Conservation (phyloP, 2,329 filamentous ascomycete genomes). For the Elsinoe batatas region DNA sequence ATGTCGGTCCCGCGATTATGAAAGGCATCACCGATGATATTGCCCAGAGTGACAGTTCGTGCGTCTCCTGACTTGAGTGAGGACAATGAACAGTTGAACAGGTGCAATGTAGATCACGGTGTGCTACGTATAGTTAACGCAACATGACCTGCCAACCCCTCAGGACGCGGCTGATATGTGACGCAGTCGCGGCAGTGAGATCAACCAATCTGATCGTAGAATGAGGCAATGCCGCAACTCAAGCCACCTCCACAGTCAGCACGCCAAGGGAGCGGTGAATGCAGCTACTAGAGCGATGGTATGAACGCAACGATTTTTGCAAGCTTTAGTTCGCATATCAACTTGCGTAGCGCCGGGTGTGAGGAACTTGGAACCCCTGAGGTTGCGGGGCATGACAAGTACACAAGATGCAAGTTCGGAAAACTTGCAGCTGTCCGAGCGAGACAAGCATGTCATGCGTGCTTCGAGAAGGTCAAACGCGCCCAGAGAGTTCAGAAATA, state of each 20-base stretch:
- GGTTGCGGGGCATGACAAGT: not conserved
- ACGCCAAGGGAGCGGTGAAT: too few relatives aligned
- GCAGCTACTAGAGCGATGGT: too few relatives aligned
- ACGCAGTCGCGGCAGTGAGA: not conserved
- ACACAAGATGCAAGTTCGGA: not conserved
- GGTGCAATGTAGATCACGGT: too few relatives aligned
- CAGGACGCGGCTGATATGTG: constrained; percentile 2
- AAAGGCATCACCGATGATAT: too few relatives aligned
- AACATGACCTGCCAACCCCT: not conserved
- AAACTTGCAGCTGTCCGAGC: not conserved
- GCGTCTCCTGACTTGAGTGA: too few relatives aligned
- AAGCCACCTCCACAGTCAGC: not conserved
- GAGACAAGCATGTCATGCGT: not conserved
- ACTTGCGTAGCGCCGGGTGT: not conserved
- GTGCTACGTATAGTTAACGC: too few relatives aligned
- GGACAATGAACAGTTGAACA: too few relatives aligned
- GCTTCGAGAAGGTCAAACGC: not conserved
- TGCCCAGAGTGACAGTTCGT: too few relatives aligned
- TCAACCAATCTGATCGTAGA: not conserved
- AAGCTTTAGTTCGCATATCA: not conserved
- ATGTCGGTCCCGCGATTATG: too few relatives aligned
- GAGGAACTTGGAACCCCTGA: not conserved
- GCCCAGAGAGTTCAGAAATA: too few relatives aligned
- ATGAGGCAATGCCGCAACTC: not conserved
- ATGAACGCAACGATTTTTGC: not conserved